Evolutionary conservation across 2,329 filamentous ascomycete genomes (phyloP), one percentile per base, ranked within the genome.

Genomic region (Botrytis medusae): DNA sequence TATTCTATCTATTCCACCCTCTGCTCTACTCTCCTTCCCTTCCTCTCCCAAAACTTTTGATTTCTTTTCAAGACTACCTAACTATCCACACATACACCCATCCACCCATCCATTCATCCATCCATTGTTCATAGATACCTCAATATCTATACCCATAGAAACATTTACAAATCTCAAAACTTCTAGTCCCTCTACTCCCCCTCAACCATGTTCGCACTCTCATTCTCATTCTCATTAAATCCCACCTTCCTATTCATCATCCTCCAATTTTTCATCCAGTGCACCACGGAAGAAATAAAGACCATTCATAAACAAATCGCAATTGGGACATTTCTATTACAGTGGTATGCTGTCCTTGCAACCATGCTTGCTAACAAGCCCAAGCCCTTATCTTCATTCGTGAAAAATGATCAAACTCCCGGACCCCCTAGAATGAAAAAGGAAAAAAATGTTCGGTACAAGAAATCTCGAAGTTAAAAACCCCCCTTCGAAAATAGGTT

Each of bases 291-390:
- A 67, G 61, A 42, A 69, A 22, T 61, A 65, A 65, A 48, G 73
- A 40, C 60, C 57, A 61, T 61, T 63, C 63, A 64, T 75, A 72
- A 71, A 65, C 60, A 70, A 59, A 57, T 69, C 48, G 48, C 73
- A 75, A 74, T 74, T 71, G 70, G 75, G 76, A 72, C 75, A 76
- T 76, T 59, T 80, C 77, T 79, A 79, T 77, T 79, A 79, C 77
- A 78, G 74, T 77, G 71, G 73, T 71, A 74, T 75, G 68, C 75
- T 69, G 65, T 67, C 32, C 71, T 73, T 72, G 48, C 65, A 69
- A 57, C 65, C 65, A 69, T 69, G 65, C 65, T 57, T 69, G 51
- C 51, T 57, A 69, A 78, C 75, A 78, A 76, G 75, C 64, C 64
- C 64, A 54, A 68, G 46, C 64, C 64, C 48, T 20, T 69, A 69